Evolutionary conservation across 2,329 filamentous ascomycete genomes (phyloP).

Genomic region (Ophiobolus disseminans): DNA sequence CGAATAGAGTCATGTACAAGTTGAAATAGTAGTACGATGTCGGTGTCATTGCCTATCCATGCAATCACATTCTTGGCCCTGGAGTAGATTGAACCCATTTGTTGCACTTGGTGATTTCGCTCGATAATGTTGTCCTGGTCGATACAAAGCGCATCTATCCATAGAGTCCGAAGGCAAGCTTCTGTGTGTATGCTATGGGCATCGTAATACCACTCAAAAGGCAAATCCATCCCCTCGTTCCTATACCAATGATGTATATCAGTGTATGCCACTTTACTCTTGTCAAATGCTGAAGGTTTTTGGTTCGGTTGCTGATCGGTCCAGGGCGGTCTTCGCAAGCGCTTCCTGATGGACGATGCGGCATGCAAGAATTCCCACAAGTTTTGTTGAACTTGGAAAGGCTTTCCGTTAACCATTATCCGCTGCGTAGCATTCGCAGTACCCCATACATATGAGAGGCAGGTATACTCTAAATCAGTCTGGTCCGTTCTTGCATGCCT

Average conservation of each 20-base stretch:
- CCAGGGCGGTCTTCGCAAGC: too few relatives aligned
- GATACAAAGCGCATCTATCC: conserved; percentile 38
- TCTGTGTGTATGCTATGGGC: background rate
- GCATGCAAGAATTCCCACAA: conserved; percentile 2
- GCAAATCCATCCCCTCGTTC: background rate
- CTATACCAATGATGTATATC: too few relatives aligned
- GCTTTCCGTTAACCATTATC: conserved; percentile 5
- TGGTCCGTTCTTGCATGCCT: background rate
- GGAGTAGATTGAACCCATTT: conserved; percentile 25
- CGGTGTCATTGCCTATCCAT: background rate
- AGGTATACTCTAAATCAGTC: background rate
- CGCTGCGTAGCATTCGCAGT: background rate
- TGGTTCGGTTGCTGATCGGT: too few relatives aligned
- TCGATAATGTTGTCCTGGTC: conserved; percentile 27
- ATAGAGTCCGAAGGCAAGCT: conserved; percentile 11
- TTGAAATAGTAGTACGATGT: background rate
- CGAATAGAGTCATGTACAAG: background rate
- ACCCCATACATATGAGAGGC: background rate
- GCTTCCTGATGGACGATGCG: too few relatives aligned
- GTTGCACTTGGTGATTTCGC: conserved; percentile 28
- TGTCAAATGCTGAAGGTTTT: too few relatives aligned
- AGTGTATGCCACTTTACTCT: too few relatives aligned
- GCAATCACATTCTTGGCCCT: background rate
- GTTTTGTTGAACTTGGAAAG: conserved; percentile 7
- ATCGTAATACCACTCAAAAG: background rate